Evolutionary conservation across 495 filamentous ascomycete genomes (phyloP), one percentile per base, ranked within the genome.

Genomic region (Trichoderma reesei): DNA sequence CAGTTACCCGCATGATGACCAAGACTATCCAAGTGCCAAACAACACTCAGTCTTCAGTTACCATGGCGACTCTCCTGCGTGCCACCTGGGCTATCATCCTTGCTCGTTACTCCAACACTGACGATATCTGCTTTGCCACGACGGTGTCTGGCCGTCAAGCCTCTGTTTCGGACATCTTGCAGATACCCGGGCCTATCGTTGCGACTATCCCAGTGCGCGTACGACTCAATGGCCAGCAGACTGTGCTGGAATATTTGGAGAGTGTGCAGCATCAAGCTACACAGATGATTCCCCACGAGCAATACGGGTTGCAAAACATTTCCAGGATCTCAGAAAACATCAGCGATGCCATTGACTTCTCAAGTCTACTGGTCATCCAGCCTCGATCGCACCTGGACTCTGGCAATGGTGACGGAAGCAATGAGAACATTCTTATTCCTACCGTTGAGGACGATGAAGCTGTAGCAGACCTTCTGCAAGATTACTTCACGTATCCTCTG

Each of bases 141-240:
- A 63, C 79, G 13, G 69, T 81, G 18, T 76, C 74, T 61, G 83
- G 83, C 37, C 74, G 84, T 0, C 72, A 77, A 33, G 74, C 76
- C 6, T 69, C 75, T 11, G 66, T 85, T 0, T 63, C 69, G 4
- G 80, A 77, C 26, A 70, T 86, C 18, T 71, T 72, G 16, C 70
- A 75, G 20, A 79, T 85, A 51, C 68, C 74, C 6, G 83, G 81
- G 0, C 79, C 86, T 1, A 74, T 83, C 1, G 80, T 88, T 46
- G 78, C 84, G 18, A 87, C 86, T 0, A 70, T 87, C 0, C 86
- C 86, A 4, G 71, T 82, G 11, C 75, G 84, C 1, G 69, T 75
- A 3, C 59, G 44, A 1, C 33, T 73, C 3, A 39, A 60, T 20
- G 46, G 46, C 16, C 64, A 64, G 7, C 51, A 54, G 39, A n/a